phyloP scores from a whole-genome alignment of 306 rosid genomes.

The Luffa aegyptiaca region DNA sequence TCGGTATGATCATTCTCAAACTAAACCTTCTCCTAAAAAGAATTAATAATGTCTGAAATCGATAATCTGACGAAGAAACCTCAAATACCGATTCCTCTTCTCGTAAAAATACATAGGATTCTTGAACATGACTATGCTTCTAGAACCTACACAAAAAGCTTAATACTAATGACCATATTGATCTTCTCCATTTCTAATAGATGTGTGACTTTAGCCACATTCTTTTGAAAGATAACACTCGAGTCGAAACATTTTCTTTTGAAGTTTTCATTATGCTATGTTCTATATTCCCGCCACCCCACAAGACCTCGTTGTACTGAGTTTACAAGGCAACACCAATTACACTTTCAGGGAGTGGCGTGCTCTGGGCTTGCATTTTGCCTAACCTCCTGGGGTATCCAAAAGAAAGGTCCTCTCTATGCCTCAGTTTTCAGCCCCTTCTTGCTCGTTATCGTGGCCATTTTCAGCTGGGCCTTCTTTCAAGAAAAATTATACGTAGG shows the following conservation, averaged over 20 bases:
- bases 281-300: background rate
- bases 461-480: slow-evolving; percentile 60
- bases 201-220: background rate
- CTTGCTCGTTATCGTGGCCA: slow-evolving; percentile 44
- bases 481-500: slow-evolving; percentile 56
- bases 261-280: background rate
- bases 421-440: slow-evolving; percentile 64
- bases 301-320: background rate
- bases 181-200: background rate
- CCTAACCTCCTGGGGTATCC: slow-evolving; percentile 62
- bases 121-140: background rate
- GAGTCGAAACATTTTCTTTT: background rate
- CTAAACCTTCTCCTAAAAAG: background rate
- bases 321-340: background rate
- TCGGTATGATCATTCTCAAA: slow-evolving; percentile 25
- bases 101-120: background rate
- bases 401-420: slow-evolving; percentile 63
- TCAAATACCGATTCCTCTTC: background rate
- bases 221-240: background rate
- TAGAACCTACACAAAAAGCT: background rate
- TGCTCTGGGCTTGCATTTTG: slow-evolving; percentile 40
- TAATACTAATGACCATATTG: background rate
- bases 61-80: background rate
- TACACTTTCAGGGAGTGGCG: slow-evolving; percentile 34
- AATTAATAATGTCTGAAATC: background rate